These are phyloP conservation scores for Closterium sp. DNA, from an alignment of 139 green algal species.

Conservation along the genomic window DNA sequence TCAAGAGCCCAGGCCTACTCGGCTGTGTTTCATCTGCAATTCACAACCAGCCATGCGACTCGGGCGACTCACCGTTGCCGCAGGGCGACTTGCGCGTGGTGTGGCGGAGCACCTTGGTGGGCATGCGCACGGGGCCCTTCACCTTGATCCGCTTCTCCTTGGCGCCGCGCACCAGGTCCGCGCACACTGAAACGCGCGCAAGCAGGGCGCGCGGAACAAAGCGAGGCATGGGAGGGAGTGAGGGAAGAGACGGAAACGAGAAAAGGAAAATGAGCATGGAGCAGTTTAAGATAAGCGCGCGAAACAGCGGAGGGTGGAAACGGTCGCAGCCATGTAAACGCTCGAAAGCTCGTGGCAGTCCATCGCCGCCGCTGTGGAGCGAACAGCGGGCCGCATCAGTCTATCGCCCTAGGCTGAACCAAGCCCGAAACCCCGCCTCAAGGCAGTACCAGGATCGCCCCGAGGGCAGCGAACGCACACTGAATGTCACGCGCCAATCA, in stretches of 20 bases:
- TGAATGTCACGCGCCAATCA: neutral
- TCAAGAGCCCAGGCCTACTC: too few relatives aligned
- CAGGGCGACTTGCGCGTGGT: slow-evolving; percentile 97
- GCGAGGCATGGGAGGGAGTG: neutral
- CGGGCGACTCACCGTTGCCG: slow-evolving; percentile 88
- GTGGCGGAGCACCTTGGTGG: slow-evolving; percentile 96
- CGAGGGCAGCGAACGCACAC: too few relatives aligned
- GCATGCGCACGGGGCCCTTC: slow-evolving; percentile 97
- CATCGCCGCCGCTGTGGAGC: neutral
- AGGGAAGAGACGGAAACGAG: slow-evolving; percentile 43
- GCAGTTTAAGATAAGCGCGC: neutral
- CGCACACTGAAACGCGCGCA: too few relatives aligned
- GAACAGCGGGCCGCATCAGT: too few relatives aligned
- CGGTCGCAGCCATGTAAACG: neutral
- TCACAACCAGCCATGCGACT: too few relatives aligned
- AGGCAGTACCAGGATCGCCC: neutral
- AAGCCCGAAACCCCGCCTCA: too few relatives aligned
- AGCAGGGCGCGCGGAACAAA: neutral
- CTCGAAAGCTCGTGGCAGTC: neutral
- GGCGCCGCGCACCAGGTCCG: slow-evolving; percentile 92
- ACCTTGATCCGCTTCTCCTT: slow-evolving; percentile 97
- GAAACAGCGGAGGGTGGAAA: neutral
- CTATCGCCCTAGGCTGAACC: too few relatives aligned
- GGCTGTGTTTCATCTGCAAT: too few relatives aligned
- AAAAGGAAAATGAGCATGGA: slow-evolving; percentile 6